These are phyloP conservation scores for Nissolia schottii DNA, from an alignment of 306 rosid genomes.

Conservation along the genomic window DNA sequence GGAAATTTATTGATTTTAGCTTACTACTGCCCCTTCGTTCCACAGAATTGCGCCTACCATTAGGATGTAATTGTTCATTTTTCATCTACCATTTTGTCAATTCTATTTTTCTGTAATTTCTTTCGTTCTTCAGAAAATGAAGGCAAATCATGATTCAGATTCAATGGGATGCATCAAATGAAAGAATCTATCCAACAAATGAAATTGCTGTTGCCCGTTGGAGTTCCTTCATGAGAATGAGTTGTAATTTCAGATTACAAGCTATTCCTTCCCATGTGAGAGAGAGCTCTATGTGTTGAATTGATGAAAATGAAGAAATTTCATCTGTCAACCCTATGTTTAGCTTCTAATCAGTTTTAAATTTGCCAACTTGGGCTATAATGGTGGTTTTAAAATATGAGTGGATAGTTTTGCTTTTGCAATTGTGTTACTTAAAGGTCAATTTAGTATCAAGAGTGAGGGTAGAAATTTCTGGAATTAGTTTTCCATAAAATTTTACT, in stretches of 20 bases:
- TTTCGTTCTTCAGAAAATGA: background rate
- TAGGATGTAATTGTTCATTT: background rate
- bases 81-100: background rate
- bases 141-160: background rate
- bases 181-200: background rate
- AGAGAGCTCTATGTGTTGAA: background rate
- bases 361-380: background rate
- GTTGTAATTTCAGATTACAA: background rate
- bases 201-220: background rate
- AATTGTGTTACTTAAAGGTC: background rate
- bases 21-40: background rate
- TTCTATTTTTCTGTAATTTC: background rate
- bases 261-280: background rate
- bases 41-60: background rate
- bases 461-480: background rate
- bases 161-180: background rate
- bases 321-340: background rate
- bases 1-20: background rate
- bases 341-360: background rate
- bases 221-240: conserved; percentile 13
- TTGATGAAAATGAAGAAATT: background rate
- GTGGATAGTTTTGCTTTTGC: background rate
- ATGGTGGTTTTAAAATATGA: background rate
- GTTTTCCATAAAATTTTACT: background rate
- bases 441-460: background rate